phyloP scores from a whole-genome alignment of 345 rosid genomes.

The Salix koriyanagi region DNA sequence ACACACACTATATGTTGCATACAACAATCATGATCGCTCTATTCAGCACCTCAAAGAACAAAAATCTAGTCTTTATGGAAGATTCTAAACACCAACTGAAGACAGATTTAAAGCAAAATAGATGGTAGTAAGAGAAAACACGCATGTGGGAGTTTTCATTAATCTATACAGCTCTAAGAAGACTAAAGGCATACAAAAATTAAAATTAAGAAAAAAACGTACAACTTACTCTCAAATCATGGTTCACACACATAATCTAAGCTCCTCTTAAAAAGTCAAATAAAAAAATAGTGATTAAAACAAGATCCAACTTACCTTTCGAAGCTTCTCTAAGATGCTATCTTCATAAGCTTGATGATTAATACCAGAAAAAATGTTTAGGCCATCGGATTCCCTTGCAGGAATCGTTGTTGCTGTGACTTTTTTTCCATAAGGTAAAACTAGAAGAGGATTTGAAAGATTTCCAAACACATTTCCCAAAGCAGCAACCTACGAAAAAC shows the following conservation, averaged over 20 bases:
- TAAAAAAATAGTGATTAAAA: background rate
- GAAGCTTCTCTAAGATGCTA: slow-evolving; percentile 57
- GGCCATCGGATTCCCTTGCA: slow-evolving; percentile 40
- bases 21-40: no score
- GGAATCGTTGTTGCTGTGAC: slow-evolving; percentile 36
- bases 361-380: slow-evolving; percentile 58
- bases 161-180: background rate
- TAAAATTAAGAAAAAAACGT: background rate
- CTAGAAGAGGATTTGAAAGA: slow-evolving; percentile 71
- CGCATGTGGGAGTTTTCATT: no score
- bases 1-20: background rate
- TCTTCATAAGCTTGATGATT: slow-evolving; percentile 78
- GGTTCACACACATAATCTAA: background rate
- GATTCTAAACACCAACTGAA: no score
- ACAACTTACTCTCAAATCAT: background rate
- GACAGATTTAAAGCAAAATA: no score
- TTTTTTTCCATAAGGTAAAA: slow-evolving; percentile 58
- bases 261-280: background rate
- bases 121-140: no score
- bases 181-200: background rate
- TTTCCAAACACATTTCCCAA: slow-evolving; percentile 52
- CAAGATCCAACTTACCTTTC: slow-evolving; percentile 34
- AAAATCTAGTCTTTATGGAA: no score
- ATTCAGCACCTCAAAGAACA: background rate
- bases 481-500: slow-evolving; percentile 57